Base-by-base conservation (phyloP, 139 green algal species). In the Haematococcus lacustris region DNA sequence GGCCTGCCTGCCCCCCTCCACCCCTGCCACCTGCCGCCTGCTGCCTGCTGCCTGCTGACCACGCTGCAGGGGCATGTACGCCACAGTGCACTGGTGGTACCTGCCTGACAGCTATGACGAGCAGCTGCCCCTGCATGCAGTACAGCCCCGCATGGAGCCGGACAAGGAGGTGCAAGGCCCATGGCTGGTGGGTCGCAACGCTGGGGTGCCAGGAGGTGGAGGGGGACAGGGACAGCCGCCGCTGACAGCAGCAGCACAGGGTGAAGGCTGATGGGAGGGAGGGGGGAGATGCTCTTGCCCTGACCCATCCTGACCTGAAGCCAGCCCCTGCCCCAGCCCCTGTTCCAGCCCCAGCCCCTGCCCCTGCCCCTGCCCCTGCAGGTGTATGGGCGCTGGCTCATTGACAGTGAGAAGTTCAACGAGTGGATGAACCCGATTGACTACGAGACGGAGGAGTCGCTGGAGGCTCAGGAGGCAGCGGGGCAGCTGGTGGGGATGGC, bases 401-500 rank as follows among this genome's bases (percentile, higher is more conserved):
- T 67, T 6, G 92, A 97, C 80, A 87, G 77, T 26, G 86, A 89
- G 41, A 86, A 85, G 79, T 97, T 85, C 86, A 97, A 97, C 73
- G 92, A 97, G 75, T 97, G 92, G 92, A 96, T 96, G 90, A 95
- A 97, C 76, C 83, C 84, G 0, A 75, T 76, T 2, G 91, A 97
- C 70, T 97, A 97, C 60, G 85, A 90, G 57, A 88, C 85, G 9
- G 70, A 73, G 30, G 79, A 74, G 62, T 47, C 68, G 61, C 32
- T 73, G 41, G 79, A 77, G 51, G 79, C 59, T 30, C 60, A 73
- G 47, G 74, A 78, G 53, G 53, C 43, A 64, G 53, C 53, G 33
- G 53, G 21, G n/a, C n/a, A n/a, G n/a, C n/a, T n/a, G n/a, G 30
- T 38, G 26, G 21, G 17, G 17, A n/a, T 21, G 47, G 47, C 17